Base-by-base conservation (phyloP, 768 basidiomycete species). In the Cyathus striatus region DNA sequence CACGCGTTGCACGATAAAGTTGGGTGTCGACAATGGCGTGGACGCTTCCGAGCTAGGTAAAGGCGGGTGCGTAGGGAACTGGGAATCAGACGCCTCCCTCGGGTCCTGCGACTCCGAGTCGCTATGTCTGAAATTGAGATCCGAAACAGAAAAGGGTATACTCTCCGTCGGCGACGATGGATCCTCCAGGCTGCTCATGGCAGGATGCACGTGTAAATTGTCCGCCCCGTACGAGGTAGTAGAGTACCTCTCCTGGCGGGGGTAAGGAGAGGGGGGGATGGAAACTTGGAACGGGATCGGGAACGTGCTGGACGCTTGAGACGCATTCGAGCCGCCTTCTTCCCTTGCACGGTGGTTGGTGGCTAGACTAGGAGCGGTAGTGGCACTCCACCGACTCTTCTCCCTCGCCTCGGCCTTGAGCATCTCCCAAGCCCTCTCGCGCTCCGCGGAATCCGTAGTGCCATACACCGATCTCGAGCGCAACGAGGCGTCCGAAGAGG, bases 141-240 rank as follows among this genome's bases (percentile, higher is more conserved):
- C 77, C 2, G 75, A 74, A n/a, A 76, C 68, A 13, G 77, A 75
- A 44, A 76, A 64, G 1, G 77, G 75, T 26, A 79, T 61, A 44
- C 78, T 81, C 37, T 81, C 75, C 0, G 76, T 75, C 26, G 78
- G 78, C 12, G 80, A 79, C 22, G 61, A 65, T 23, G 68, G 53
- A 37, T 57, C 54, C n/a, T 60, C 52, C 37, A 54, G 23, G 49
- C 46, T 35, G n/a, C n/a, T n/a, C n/a, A n/a, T n/a, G n/a, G n/a
- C n/a, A 12, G 66, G 72, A 49, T 64, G 56, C 27, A 63, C 49
- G 33, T 66, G 63, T 5, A 63, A 61, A 7, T 43, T 18, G 22
- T 20, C 30, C 12, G 41, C 43, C 35, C 44, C 49, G n/a, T n/a
- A n/a, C 36, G 49, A 49, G 43, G 55, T 50, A 21, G 45, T 46